Evolutionary conservation across 73 alveolate genomes (phyloP).

Genomic region (Diophrys sp.): DNA sequence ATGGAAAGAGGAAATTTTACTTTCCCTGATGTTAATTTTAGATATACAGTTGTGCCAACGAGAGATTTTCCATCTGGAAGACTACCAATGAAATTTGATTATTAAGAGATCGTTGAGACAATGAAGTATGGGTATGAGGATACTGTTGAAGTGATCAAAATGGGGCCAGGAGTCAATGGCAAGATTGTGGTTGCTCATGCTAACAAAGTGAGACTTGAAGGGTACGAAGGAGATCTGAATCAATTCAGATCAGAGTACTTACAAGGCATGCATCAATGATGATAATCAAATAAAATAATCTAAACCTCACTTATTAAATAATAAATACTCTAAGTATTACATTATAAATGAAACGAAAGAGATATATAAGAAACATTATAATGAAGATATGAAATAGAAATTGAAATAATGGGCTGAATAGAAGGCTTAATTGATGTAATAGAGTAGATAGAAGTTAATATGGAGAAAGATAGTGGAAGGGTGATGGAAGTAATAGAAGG

Average conservation of each 20-base stretch:
- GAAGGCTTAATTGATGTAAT: too few species aligned
- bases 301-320: too few species aligned
- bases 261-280: background rate
- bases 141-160: background rate
- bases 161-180: background rate
- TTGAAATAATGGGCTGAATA: too few species aligned
- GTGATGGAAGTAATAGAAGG: too few species aligned
- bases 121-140: background rate
- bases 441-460: too few species aligned
- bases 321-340: too few species aligned
- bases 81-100: slow-evolving; percentile 4
- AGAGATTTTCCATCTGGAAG: background rate
- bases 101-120: background rate
- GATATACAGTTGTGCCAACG: slow-evolving; percentile 26
- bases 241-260: background rate
- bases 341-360: too few species aligned
- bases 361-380: too few species aligned
- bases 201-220: background rate
- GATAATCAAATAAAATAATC: too few species aligned
- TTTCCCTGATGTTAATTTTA: slow-evolving; percentile 36
- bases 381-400: too few species aligned
- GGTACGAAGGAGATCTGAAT: background rate
- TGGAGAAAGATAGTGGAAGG: too few species aligned
- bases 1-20: slow-evolving; percentile 6
- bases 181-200: background rate